These are phyloP conservation scores for Ganoderma multipileum DNA, from an alignment of 1,284 basidiomycete species.

Conservation along the genomic window DNA sequence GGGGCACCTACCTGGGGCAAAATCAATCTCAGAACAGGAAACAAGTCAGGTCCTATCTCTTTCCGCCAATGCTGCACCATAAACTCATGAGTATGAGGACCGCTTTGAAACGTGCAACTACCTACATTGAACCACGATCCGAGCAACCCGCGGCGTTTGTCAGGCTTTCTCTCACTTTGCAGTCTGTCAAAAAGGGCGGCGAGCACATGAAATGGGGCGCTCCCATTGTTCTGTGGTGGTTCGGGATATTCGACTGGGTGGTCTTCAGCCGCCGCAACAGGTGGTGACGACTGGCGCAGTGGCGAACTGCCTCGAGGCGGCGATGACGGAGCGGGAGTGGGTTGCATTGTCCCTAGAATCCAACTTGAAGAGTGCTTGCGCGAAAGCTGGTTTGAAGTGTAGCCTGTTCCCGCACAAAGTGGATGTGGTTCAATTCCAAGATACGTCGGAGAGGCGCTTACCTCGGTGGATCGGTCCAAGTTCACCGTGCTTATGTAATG, in stretches of 20 bases:
- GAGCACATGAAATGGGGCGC: slow-evolving; percentile 72
- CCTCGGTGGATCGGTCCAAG: too few relatives aligned
- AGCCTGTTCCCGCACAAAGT: background rate
- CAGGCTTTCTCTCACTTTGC: slow-evolving; percentile 71
- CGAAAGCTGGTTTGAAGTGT: background rate
- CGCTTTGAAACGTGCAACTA: slow-evolving; percentile 17
- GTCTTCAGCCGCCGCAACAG: slow-evolving; percentile 31
- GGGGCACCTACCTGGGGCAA: slow-evolving; percentile 68
- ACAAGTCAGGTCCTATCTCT: slow-evolving; percentile 76
- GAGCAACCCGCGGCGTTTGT: slow-evolving; percentile 67
- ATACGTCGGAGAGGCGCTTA: too few relatives aligned
- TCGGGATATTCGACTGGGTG: slow-evolving; percentile 48
- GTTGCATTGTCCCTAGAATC: slow-evolving; percentile 40
- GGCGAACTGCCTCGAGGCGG: slow-evolving; percentile 29
- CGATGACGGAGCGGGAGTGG: slow-evolving; percentile 61
- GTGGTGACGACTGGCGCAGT: slow-evolving; percentile 10
- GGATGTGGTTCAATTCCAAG: slow-evolving; percentile 20
- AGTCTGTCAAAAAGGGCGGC: slow-evolving; percentile 74
- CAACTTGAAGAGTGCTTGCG: background rate
- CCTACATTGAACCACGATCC: slow-evolving; percentile 79
- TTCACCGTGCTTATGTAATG: too few relatives aligned
- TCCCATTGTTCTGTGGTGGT: slow-evolving; percentile 68
- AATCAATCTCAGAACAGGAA: slow-evolving; percentile 77
- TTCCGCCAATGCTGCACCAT: slow-evolving; percentile 73
- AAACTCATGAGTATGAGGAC: background rate